Base-by-base conservation (phyloP, 768 basidiomycete species). In the Boletus insuetus region DNA sequence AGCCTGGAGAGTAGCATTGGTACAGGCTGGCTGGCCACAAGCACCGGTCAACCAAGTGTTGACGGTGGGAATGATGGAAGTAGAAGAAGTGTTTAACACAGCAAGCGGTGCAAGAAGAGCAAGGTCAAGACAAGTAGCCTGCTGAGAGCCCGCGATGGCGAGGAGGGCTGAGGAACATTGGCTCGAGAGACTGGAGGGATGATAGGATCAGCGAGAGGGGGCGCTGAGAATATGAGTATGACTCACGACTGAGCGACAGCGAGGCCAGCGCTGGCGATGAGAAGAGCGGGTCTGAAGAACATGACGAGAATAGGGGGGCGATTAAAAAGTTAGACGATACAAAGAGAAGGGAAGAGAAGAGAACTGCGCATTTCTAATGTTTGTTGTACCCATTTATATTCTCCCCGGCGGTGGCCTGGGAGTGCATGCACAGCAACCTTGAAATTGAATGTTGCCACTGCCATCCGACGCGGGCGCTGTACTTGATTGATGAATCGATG, bases 21-120 rank as follows among this genome's bases (percentile, higher is more conserved):
- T 80, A 66, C 88, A 89, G 10, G 80, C 66, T 4, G 71, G 70
- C 44, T 73, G 70, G 17, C 75, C 59, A 65, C 87, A 89, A 49
- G 86, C 37, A 45, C 79, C 80, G 0, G 70, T 75, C 46, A 89
- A 69, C 89, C 89, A 91, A 39, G 49, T 77, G 69, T 86, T 73
- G 52, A 89, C 60, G 13, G 82, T 70, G 2, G 68, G 58, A 34
- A 79, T 62, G 49, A 79, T 39, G 0, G 77, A 77, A 13, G 69
- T 64, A 22, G 53, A 60, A 31, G 48, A 58, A 4, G 69, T 62
- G 38, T 67, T 65, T 3, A 58, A 55, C 22, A 68, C 6, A 6
- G 55, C 63, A 38, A 77, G 60, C 6, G 65, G 64, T 10, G 66
- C 56, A 26, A 77, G 63, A 6, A 65, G 68, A 9, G 64, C 46